Conservation (phyloP, 1,139 yeast genomes). For the Nakaseomyces nivariensis region DNA sequence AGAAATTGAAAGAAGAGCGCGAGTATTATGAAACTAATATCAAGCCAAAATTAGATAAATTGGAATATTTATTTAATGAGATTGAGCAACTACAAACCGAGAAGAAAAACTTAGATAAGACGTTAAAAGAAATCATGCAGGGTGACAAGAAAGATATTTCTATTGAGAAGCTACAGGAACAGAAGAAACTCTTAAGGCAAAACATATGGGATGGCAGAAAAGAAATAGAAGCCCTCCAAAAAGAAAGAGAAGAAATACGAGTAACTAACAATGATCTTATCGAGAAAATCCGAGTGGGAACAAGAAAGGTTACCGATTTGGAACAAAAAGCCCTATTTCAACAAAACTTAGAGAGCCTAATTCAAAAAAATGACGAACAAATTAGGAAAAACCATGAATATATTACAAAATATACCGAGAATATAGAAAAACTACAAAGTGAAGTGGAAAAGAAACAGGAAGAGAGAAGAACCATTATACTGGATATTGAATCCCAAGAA, state of each 20-base stretch:
- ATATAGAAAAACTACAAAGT: not conserved
- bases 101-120: slow-evolving; percentile 37
- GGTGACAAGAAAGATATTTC: slow-evolving; percentile 34
- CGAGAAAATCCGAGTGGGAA: not conserved
- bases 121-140: slow-evolving; percentile 39
- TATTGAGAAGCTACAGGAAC: slow-evolving; percentile 32
- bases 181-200: not conserved
- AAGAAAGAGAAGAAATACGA: not conserved
- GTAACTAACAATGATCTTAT: not conserved
- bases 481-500: slow-evolving; percentile 1
- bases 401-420: slow-evolving; percentile 4
- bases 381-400: slow-evolving; percentile 3
- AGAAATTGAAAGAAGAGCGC: slow-evolving; percentile 11
- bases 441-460: not conserved
- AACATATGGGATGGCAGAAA: not conserved
- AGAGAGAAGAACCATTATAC: not conserved
- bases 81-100: slow-evolving; percentile 43
- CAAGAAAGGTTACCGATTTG: slow-evolving; percentile 17
- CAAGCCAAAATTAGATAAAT: slow-evolving; percentile 17
- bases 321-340: not conserved
- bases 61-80: slow-evolving; percentile 16
- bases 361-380: not conserved
- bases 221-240: not conserved
- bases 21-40: slow-evolving; percentile 17
- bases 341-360: not conserved